Conservation (phyloP, 768 basidiomycete species). For the Astraeus odoratus region DNA sequence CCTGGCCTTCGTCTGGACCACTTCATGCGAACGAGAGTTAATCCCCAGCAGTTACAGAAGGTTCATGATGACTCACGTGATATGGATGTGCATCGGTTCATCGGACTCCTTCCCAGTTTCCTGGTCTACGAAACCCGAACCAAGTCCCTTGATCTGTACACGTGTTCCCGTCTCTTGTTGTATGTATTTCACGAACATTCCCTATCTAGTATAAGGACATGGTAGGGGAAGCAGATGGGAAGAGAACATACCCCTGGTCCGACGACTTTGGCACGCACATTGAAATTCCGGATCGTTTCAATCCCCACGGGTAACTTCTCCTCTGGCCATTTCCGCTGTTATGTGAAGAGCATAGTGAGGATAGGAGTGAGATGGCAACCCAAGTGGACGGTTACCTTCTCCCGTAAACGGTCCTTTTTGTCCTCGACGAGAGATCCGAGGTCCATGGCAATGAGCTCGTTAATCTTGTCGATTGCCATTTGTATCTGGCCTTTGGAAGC, state of each 20-base stretch:
- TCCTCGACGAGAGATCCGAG: constrained; percentile 79
- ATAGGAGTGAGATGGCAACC: background rate
- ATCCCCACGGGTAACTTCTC: constrained; percentile 88
- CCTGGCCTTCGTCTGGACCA: constrained; percentile 84
- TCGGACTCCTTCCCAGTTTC: constrained; percentile 85
- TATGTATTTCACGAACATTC: constrained; percentile 97
- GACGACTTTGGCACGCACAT: constrained; percentile 95
- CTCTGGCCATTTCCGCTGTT: constrained; percentile 94
- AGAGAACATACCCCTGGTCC: constrained; percentile 69
- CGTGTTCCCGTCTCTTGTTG: constrained; percentile 93
- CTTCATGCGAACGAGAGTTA: constrained; percentile 8
- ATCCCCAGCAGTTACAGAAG: constrained; percentile 12
- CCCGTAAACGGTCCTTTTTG: constrained; percentile 59
- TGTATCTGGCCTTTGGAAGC: constrained; percentile 58
- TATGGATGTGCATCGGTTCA: constrained; percentile 87
- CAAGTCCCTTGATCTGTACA: constrained; percentile 94
- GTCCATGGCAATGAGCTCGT: constrained; percentile 67
- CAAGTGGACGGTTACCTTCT: constrained; percentile 41
- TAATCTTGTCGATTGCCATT: constrained; percentile 60
- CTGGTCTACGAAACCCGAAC: constrained; percentile 91
- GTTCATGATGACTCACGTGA: constrained; percentile 53
- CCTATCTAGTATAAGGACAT: constrained; percentile 30
- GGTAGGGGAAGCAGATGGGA: too few species aligned
- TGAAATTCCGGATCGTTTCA: constrained; percentile 92
- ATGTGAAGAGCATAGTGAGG: constrained; percentile 8